Base-by-base conservation (phyloP, 1,139 yeast species). In the Candida tunisiensis region DNA sequence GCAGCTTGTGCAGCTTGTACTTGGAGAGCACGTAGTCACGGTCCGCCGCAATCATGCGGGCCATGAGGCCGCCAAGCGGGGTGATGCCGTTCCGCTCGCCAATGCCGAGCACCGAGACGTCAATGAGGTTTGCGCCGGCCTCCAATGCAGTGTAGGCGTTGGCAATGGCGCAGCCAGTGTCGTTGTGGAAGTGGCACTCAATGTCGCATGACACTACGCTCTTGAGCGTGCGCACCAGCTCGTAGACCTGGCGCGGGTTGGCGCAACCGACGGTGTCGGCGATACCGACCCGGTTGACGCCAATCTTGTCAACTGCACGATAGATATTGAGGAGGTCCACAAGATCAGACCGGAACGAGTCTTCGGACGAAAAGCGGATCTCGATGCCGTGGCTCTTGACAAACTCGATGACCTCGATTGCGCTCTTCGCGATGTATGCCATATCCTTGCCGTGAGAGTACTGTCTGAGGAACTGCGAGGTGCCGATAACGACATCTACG, bases 181-280 rank as follows among this genome's bases (percentile, higher is more conserved):
- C 98, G 53, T 88, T 82, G 62, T 88, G 98, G 82, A 88, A 88
- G 59, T 88, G 98, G 55, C 95, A 82, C 60, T 88, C 98, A 46
- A 88, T 85, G 53, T 88, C 96, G 63, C 98, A 88, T 21, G 83
- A 75, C 27, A 88, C 96, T 28, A 85, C 94, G 9, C 85, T 72
- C 60, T 75, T 79, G 54, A 88, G 72, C 25, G 96, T 88, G 53
- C 91, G 74, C 38, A 88, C 92, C 47, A 88, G 70, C 60, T 88
- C 96, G 55, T 85, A 88, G 33, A 88, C 98, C 60, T 88, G 96
- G 63, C 98, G 74, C 47, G 98, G 98, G 63, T 85, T 88, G 37
- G 98, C 98, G 55, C 96, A 80, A 28, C 98, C 98, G 35, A 88
- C 96, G 26, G 98, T 88, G 57, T 88, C 98, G 37, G 98, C 96